These are phyloP conservation scores for Sequoiadendron giganteum DNA, from an alignment of 75 land plant species.

Conservation along the genomic window DNA sequence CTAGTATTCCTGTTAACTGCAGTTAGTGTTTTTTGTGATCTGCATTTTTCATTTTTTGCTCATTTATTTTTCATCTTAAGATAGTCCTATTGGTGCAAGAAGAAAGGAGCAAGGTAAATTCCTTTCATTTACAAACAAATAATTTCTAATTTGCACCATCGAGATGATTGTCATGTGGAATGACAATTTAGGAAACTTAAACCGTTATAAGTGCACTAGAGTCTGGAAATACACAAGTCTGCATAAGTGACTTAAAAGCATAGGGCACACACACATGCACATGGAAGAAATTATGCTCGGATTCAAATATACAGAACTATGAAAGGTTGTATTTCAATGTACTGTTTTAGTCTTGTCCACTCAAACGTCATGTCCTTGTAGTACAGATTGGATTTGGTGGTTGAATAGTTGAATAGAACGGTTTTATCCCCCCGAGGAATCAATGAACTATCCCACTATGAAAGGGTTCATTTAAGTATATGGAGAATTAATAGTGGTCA, in stretches of 20 bases:
- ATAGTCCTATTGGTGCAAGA: neutral
- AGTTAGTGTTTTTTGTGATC: neutral
- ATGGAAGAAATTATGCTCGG: too few species aligned
- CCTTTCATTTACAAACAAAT: too few species aligned
- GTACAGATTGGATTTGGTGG: neutral
- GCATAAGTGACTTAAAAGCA: too few species aligned
- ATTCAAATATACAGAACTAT: too few species aligned
- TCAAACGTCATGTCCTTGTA: neutral
- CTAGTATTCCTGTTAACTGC: too few species aligned
- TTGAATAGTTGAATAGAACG: neutral
- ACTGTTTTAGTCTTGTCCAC: neutral
- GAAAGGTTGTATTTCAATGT: too few species aligned
- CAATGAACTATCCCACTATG: neutral
- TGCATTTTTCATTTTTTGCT: neutral
- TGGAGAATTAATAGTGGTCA: neutral
- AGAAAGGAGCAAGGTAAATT: neutral
- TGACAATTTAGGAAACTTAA: too few species aligned
- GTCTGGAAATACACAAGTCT: too few species aligned
- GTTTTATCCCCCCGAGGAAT: neutral
- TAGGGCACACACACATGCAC: too few species aligned
- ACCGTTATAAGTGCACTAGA: too few species aligned
- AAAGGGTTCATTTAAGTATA: neutral
- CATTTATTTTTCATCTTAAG: neutral
- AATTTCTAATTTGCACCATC: too few species aligned
- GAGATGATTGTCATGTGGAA: too few species aligned